A percentile compares a stretch with the other conserved stretches of the same genome.
Conservation (phyloP, 306 rosid species). For the Trifolium dubium region DNA sequence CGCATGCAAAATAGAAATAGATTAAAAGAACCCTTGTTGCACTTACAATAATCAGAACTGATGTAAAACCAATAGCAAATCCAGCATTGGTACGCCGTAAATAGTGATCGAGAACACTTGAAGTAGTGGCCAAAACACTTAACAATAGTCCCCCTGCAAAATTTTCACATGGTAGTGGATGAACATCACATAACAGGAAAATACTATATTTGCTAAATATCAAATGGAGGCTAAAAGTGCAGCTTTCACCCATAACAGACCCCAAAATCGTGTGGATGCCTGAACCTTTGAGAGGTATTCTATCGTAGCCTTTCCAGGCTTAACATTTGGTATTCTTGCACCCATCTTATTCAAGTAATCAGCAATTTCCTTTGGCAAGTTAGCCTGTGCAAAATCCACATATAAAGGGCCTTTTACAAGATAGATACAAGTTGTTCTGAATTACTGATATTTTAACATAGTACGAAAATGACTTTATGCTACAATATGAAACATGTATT, state of each 20-base stretch:
- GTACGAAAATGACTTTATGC: conserved; percentile 3
- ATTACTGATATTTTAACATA: conserved; percentile 11
- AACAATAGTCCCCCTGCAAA: conserved; percentile 84
- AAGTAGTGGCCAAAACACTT: conserved; percentile 88
- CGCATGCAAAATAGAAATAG: conserved; percentile 31
- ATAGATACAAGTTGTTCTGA: conserved; percentile 13
- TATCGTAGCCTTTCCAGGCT: conserved; percentile 97
- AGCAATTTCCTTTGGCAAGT: conserved; percentile 98
- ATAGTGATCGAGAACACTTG: conserved; percentile 88
- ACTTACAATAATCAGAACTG: conserved; percentile 92
- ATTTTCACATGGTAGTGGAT: conserved; percentile 34
- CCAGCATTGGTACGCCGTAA: conserved; percentile 87
- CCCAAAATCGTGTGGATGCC: conserved; percentile 99
- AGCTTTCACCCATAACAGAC: conserved; percentile 52
- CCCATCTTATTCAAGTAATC: conserved; percentile 99
- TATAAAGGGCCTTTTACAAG: conserved; percentile 19
- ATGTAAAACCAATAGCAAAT: conserved; percentile 93
- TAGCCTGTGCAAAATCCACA: conserved; percentile 70
- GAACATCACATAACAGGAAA: conserved; percentile 31
- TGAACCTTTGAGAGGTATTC: conserved; percentile 94
- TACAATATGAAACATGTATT: conserved; percentile 6
- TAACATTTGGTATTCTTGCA: conserved; percentile 89
- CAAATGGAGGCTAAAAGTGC: conserved; percentile 25
- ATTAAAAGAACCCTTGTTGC: conserved; percentile 32
- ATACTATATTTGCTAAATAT: conserved; percentile 22